Evolutionary conservation across 306 rosid genomes (phyloP).

Genomic region (Crotalaria pallida): DNA sequence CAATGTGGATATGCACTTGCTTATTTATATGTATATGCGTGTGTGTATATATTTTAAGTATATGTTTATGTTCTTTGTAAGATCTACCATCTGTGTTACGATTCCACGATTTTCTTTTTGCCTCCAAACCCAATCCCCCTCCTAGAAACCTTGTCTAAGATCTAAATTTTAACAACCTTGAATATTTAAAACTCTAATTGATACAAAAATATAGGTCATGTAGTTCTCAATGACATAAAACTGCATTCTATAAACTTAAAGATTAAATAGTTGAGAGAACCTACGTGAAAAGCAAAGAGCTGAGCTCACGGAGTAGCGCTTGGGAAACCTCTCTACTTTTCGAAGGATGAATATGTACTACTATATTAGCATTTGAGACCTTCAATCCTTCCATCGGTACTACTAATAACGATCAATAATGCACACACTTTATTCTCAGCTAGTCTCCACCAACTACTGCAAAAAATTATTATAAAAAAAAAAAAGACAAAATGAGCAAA

Average conservation of each 20-base stretch:
- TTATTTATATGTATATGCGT: no score
- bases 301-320: constrained; percentile 62
- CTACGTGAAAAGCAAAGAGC: constrained; percentile 68
- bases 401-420: neutral
- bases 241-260: neutral
- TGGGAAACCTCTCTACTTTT: constrained; percentile 39
- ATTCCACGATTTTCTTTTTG: no score
- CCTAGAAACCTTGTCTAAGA: no score
- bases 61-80: no score
- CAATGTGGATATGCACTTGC: no score
- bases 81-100: no score
- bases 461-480: no score
- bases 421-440: neutral
- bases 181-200: no score
- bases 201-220: neutral
- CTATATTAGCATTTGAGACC: constrained; percentile 59
- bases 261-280: neutral
- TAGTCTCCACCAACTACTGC: neutral
- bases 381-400: constrained; percentile 62
- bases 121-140: no score
- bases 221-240: neutral
- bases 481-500: neutral
- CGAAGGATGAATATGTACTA: constrained; percentile 61
- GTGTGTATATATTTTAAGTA: no score
- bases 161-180: no score